These are phyloP conservation scores for Stygiomarasmius scandens DNA, from an alignment of 1,284 basidiomycete species.

Conservation along the genomic window DNA sequence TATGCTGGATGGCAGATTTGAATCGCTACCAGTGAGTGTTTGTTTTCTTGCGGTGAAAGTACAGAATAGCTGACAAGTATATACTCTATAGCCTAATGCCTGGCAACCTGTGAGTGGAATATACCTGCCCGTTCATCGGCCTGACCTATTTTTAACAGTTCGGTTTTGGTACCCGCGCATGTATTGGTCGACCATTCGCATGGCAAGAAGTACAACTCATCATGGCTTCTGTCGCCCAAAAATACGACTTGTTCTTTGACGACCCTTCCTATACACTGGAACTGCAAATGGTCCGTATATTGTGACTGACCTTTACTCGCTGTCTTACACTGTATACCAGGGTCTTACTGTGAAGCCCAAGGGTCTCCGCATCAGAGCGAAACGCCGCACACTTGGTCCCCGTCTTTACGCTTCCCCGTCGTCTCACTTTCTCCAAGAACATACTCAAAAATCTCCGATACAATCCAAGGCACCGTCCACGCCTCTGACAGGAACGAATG, in stretches of 20 bases:
- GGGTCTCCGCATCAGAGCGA: constrained; percentile 42
- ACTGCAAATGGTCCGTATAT: neutral
- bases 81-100: constrained; percentile 34
- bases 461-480: neutral
- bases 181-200: constrained; percentile 50
- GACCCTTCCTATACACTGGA: constrained; percentile 42
- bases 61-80: neutral
- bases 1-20: constrained; percentile 50
- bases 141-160: constrained; percentile 15
- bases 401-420: constrained; percentile 20
- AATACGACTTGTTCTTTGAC: constrained; percentile 46
- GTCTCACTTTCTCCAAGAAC: constrained; percentile 11
- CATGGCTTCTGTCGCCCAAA: constrained; percentile 43
- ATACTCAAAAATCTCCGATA: neutral
- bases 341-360: constrained; percentile 52
- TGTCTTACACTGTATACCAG: constrained; percentile 47
- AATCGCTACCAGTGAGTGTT: constrained; percentile 41
- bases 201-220: constrained; percentile 51
- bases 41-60: neutral
- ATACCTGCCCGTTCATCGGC: no score
- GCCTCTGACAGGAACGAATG: neutral
- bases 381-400: constrained; percentile 19
- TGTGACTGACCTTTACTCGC: neutral
- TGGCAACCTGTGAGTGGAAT: constrained; percentile 47
- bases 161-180: constrained; percentile 42